These are phyloP conservation scores for Phyllosticta paracitricarpa DNA, from an alignment of 2,329 filamentous ascomycete species.

Conservation along the genomic window DNA sequence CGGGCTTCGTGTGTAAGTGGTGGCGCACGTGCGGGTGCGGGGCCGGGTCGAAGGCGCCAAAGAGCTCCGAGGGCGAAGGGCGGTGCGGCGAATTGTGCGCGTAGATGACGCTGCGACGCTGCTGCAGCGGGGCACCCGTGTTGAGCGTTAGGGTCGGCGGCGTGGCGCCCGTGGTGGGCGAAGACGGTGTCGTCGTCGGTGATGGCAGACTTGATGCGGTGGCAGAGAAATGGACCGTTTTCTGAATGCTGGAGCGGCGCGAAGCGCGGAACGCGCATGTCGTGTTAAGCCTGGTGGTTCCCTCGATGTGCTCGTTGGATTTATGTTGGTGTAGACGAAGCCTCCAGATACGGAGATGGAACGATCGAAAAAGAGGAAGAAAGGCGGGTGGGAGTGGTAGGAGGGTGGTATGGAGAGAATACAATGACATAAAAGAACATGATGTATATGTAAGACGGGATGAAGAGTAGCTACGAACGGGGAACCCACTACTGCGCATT, in stretches of 20 bases:
- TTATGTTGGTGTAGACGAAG: neutral
- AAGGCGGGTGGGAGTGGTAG: neutral
- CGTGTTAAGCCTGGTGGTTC: neutral
- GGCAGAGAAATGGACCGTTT: neutral
- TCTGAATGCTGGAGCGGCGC: neutral
- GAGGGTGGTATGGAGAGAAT: neutral
- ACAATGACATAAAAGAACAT: neutral
- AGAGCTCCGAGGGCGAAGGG: slow-evolving; percentile 17
- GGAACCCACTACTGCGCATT: slow-evolving; percentile 13
- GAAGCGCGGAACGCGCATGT: neutral
- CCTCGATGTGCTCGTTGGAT: neutral
- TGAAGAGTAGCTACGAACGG: neutral
- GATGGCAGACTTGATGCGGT: neutral
- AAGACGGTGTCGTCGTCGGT: neutral
- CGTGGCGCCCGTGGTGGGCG: neutral
- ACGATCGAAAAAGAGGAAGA: neutral
- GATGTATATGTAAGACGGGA: neutral
- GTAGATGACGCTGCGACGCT: neutral
- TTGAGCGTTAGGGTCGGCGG: neutral
- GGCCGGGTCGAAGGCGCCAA: neutral
- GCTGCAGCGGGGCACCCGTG: neutral
- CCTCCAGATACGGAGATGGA: neutral
- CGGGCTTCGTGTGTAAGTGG: neutral
- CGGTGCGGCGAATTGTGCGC: slow-evolving; percentile 16
- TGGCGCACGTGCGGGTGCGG: neutral